Evolutionary conservation across 2,329 filamentous ascomycete genomes (phyloP), one percentile per base, ranked within the genome.

Genomic region (Colletotrichum filicis): DNA sequence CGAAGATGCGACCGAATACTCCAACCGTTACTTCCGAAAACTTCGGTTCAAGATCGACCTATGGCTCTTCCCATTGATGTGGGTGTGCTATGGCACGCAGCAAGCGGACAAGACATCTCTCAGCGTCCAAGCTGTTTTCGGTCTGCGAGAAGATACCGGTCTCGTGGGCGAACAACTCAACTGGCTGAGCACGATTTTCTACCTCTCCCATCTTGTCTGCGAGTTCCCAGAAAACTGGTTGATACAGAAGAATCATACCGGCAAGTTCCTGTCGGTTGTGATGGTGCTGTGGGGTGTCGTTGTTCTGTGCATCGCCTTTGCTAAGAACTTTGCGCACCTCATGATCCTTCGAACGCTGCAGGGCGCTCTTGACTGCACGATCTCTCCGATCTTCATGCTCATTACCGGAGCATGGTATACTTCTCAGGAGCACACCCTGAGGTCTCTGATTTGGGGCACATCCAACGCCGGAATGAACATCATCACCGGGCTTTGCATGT

Each of bases 381-480:
- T 78, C 42, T 77, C 76, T 1, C 80, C 80, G 7, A 76, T 77
- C 4, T 80, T 81, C 53, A 75, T 82, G 65, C 71, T 81, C 7
- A 79, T 82, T 26, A 81, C 80, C 0, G 79, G 78, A 6, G 71
- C 79, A 1, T 82, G 80, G 80, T 82, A 81, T 28, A 80, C 77
- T 3, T 78, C 79, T 1, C 75, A 74, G 16, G 80, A 82, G 62
- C 79, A 81, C 56, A 77, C 79, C 3, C 61, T 79, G 1, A 76
- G 80, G 2, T 78, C 78, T n/a, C 57, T 80, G 30, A 77, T 81
- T 24, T 81, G 80, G 80, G 79, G 78, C 16, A 81, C 79, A 2
- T 77, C 79, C 0, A 80, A 81, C 49, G 77, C 77, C 2, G 79
- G 79, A 3, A 80, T 82, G 76, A 78, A 79, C 53, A 79, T 81